Percentiles rank a stretch among this genome's conserved stretches.
These are phyloP conservation scores for Penicillium soppii DNA, from an alignment of 495 filamentous ascomycete genomes.

Conservation along the genomic window DNA sequence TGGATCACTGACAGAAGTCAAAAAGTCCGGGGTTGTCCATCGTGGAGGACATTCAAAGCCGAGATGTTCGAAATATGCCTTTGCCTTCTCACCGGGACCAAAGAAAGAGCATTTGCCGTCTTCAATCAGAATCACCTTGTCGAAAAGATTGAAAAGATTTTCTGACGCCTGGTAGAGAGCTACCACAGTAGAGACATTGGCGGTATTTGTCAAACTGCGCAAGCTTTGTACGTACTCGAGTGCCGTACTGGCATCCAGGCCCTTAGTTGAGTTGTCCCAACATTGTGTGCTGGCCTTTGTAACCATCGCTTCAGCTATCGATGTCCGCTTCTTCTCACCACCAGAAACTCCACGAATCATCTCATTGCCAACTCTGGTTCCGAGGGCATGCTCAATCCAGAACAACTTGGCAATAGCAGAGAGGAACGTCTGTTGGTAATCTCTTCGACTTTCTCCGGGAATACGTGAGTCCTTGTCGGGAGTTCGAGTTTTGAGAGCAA, in stretches of 20 bases:
- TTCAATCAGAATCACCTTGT: slow-evolving; percentile 69
- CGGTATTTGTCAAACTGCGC: slow-evolving; percentile 61
- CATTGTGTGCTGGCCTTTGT: slow-evolving; percentile 63
- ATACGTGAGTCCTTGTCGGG: slow-evolving; percentile 62
- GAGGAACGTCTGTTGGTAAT: slow-evolving; percentile 67
- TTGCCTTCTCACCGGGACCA: slow-evolving; percentile 56
- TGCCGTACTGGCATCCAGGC: slow-evolving; percentile 68
- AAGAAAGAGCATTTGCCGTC: slow-evolving; percentile 66
- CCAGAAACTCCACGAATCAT: slow-evolving; percentile 67
- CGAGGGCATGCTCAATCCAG: slow-evolving; percentile 68
- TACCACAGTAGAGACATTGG: slow-evolving; percentile 58
- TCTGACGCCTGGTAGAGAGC: slow-evolving; percentile 74
- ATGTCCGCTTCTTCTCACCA: slow-evolving; percentile 73
- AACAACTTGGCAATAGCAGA: slow-evolving; percentile 73
- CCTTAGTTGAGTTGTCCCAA: slow-evolving; percentile 69
- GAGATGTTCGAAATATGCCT: slow-evolving; percentile 60
- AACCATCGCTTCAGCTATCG: slow-evolving; percentile 67
- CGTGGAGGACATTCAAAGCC: slow-evolving; percentile 60
- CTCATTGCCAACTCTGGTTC: slow-evolving; percentile 68
- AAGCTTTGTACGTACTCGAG: slow-evolving; percentile 64
- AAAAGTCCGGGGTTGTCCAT: slow-evolving; percentile 67
- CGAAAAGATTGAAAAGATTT: slow-evolving; percentile 65
- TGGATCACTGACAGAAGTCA: slow-evolving; percentile 66
- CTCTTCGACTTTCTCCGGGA: slow-evolving; percentile 55
- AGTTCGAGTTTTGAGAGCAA: slow-evolving; percentile 68